These are phyloP conservation scores for Aspergillus diversus DNA, from an alignment of 495 filamentous ascomycete genomes.

Conservation along the genomic window DNA sequence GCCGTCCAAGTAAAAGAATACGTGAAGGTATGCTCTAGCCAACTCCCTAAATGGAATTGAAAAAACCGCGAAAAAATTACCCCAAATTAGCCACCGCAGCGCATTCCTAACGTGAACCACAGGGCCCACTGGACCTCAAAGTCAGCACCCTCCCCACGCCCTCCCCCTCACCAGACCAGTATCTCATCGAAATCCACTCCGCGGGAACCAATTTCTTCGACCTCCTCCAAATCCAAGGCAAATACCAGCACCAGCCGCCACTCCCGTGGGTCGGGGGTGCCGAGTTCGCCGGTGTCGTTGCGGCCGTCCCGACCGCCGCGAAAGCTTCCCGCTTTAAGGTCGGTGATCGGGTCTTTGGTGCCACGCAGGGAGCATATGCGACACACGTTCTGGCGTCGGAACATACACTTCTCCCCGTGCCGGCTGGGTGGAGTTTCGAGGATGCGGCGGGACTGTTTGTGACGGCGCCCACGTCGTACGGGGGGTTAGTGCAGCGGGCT, in stretches of 20 bases:
- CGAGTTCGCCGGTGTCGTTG: constrained; percentile 83
- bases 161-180: constrained; percentile 68
- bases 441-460: constrained; percentile 90
- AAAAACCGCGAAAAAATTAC: neutral
- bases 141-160: constrained; percentile 76
- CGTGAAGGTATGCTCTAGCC: constrained; percentile 62
- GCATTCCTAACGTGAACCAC: too few species aligned
- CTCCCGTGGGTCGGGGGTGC: constrained; percentile 87
- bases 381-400: constrained; percentile 72
- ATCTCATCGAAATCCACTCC: constrained; percentile 87
- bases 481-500: constrained; percentile 77
- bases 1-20: constrained; percentile 84
- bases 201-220: constrained; percentile 96
- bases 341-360: constrained; percentile 86
- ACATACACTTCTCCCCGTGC: constrained; percentile 69
- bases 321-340: constrained; percentile 62
- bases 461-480: constrained; percentile 89
- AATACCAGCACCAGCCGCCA: constrained; percentile 67
- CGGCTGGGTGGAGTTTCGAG: constrained; percentile 76
- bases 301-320: constrained; percentile 60
- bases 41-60: neutral
- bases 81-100: too few species aligned
- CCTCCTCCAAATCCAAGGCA: constrained; percentile 84
- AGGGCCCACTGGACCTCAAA: constrained; percentile 80
- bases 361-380: constrained; percentile 83